Conservation (phyloP, 2,329 filamentous ascomycete genomes). For the Epicoccum sorghinum region DNA sequence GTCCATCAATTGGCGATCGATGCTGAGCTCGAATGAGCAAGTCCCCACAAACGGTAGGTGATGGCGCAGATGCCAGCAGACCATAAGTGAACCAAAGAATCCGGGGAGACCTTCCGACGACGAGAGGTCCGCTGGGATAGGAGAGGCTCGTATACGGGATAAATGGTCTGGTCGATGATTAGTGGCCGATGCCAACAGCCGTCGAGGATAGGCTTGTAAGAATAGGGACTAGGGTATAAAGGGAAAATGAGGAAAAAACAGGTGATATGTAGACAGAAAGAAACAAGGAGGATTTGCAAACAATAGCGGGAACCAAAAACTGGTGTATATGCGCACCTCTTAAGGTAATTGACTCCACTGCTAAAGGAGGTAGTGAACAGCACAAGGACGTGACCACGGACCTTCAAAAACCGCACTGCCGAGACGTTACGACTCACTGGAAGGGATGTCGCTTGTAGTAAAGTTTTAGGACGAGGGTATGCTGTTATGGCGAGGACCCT, state of each 20-base stretch:
- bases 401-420: constrained; percentile 19
- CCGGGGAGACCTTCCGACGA: constrained; percentile 33
- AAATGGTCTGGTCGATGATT: constrained; percentile 28
- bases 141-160: constrained; percentile 6
- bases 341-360: constrained; percentile 32
- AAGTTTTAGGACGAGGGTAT: constrained; percentile 37
- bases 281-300: constrained; percentile 16
- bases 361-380: constrained; percentile 32
- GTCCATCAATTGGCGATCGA: constrained; percentile 30
- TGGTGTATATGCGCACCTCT: constrained; percentile 42
- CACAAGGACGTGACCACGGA: constrained; percentile 32
- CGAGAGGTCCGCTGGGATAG: constrained; percentile 30
- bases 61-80: constrained; percentile 24
- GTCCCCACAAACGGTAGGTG: constrained; percentile 30
- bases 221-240: constrained; percentile 19
- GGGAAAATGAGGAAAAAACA: not conserved
- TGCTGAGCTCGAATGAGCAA: constrained; percentile 29
- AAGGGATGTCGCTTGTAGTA: constrained; percentile 29
- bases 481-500: constrained; percentile 20
- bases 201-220: constrained; percentile 23
- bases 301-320: constrained; percentile 29
- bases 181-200: constrained; percentile 31
- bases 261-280: not conserved
- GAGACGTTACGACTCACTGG: constrained; percentile 29
- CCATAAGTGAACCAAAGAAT: constrained; percentile 34